Evolutionary conservation across 169 alveolate genomes (phyloP), one percentile per base, ranked within the genome.

Genomic region (Plasmodium gallinaceum): DNA sequence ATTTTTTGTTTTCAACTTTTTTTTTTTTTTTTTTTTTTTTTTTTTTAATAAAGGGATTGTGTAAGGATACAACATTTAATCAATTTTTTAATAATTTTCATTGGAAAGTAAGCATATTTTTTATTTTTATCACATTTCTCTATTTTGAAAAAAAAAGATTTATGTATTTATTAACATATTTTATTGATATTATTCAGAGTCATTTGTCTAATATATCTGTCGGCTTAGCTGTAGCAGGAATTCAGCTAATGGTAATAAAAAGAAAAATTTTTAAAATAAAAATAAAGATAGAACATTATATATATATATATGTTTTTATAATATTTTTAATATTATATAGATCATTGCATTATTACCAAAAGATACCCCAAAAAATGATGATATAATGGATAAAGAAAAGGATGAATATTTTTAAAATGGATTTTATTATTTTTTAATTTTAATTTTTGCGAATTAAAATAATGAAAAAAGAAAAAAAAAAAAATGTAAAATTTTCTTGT

Each of bases 231-330:
- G 83, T 69, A 20, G 91, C 91, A 10, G 91, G 91, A 58, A 43
- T 83, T 83, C 91, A 83, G 46, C 39, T 83, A n/a, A 83, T 83
- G 42, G 91, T 83, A 83, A 83, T 54, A 60, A 43, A 69, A 74
- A 7, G 18, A 32, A 8, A 72, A 54, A 9, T 54, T 54, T 0
- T 16, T 4, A 10, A 54, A 54, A 10, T 48, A 24, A n/a, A 66
- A 16, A 66, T 42, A 16, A 32, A 24, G 24, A 16, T 20, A 46
- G 7, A 18, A 69, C 45, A 45, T 10, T 16, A 45, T 20, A 69
- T 46, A 69, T 20, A 48, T 20, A 32, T 7, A 48, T 71, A 42
- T 43, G 24, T 68, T 9, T 42, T 61, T 42, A 18, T 72, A 16
- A 7, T 18, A 12, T 9, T 22, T 60, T 58, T 74, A 2, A 20